Conservation (phyloP, 371 early-diverging fungal genomes). For the Umbelopsis sp. region DNA sequence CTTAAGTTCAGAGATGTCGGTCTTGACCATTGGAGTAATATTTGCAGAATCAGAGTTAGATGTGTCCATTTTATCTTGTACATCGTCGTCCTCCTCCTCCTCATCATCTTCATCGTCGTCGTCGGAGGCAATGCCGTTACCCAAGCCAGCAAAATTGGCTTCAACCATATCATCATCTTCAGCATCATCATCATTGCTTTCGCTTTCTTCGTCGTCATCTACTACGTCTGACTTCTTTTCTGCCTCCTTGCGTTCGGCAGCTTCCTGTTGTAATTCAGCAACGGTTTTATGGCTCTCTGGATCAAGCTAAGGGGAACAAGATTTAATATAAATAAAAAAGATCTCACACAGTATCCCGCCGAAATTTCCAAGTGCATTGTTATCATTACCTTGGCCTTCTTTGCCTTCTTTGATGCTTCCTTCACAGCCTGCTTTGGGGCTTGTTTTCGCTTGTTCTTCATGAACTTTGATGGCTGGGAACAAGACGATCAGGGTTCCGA, state of each 20-base stretch:
- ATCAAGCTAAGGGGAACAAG: constrained; percentile 36
- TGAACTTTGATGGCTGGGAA: constrained; percentile 56
- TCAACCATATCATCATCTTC: constrained; percentile 36
- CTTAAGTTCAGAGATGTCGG: constrained; percentile 68
- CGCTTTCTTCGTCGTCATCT: constrained; percentile 34
- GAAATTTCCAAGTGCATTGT: no score
- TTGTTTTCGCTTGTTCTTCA: constrained; percentile 75
- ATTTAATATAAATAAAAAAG: neutral
- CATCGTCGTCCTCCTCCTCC: neutral
- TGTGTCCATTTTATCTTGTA: constrained; percentile 11
- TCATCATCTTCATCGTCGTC: constrained; percentile 13
- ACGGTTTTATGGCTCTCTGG: constrained; percentile 58
- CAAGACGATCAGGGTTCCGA: neutral
- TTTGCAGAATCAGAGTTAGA: neutral
- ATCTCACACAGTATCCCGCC: no score
- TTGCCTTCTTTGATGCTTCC: constrained; percentile 78
- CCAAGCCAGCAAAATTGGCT: constrained; percentile 35
- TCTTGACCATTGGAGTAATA: constrained; percentile 41
- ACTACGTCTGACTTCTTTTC: constrained; percentile 29
- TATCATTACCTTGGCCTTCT: constrained; percentile 66
- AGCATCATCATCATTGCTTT: constrained; percentile 30
- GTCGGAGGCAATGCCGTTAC: constrained; percentile 27
- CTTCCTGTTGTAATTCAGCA: constrained; percentile 53
- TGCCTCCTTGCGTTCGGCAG: constrained; percentile 33
- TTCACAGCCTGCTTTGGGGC: constrained; percentile 81